Evolutionary conservation across 1,284 basidiomycete genomes (phyloP), one percentile per base, ranked within the genome.

Genomic region (Sphagnurus paluster): DNA sequence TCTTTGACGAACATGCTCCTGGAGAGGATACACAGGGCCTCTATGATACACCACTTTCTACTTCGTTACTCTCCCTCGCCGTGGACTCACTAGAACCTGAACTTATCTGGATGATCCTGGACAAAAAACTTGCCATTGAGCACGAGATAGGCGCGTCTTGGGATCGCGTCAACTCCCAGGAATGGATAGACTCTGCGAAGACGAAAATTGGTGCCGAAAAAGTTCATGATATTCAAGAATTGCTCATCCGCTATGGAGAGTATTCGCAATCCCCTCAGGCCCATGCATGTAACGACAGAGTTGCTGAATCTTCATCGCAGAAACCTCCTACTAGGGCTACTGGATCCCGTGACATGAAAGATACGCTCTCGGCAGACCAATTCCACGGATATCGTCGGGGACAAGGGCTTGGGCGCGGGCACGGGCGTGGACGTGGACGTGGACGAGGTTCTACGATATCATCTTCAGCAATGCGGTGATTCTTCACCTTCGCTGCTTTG

Each of bases 21-120:
- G 68, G 71, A 32, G 76, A 79, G 24, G 83, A 84, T 49, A 66
- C 70, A 29, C 57, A 62, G 13, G 56, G 60, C 8, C 69, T 87
- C 28, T 85, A 84, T 57, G 51, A 59, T 11, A 52, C 66, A 20
- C 64, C 74, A 5, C 56, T 65, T 10, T 56, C 70, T 25, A 67
- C 54, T 36, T 72, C 72, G 34, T 66, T 79, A 32, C 66, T 87
- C 30, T 68, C 66, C n/a, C 63, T 85, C 44, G 80, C 84, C 23
- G 41, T 86, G 23, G 68, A 76, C 48, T 80, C 82, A 13, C 62
- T 66, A 40, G 74, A 80, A 55, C 83, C 82, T 8, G 79, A 85
- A 53, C 66, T 77, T 25, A 75, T 84, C 17, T 82, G 77, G 76
- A 68, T 77, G 64, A 65, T 86, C 42, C 73, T 87, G 21, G 75